These are phyloP conservation scores for Nicotiana sylvestris DNA, from an alignment of 257 asterid species.

Conservation along the genomic window DNA sequence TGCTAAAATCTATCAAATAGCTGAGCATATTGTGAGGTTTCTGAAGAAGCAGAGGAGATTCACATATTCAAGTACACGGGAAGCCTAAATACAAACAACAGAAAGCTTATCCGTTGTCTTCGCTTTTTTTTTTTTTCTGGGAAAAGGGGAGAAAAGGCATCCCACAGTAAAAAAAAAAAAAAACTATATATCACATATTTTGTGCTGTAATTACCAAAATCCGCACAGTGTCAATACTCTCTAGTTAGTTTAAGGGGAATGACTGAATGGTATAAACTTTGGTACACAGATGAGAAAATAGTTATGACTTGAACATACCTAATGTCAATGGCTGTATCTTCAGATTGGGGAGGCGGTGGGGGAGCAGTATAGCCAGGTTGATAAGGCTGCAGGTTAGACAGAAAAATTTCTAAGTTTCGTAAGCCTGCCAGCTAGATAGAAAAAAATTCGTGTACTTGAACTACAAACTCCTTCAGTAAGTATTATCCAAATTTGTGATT, in stretches of 20 bases:
- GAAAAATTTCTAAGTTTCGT: not conserved
- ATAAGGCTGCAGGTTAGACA: slow-evolving; percentile 32
- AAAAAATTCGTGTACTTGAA: not conserved
- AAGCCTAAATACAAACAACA: not conserved
- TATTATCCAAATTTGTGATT: not conserved
- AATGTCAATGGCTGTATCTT: slow-evolving; percentile 36
- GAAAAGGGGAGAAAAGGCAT: not conserved
- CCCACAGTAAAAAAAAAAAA: not conserved
- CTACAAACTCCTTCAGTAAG: slow-evolving; percentile 4
- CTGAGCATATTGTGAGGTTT: not conserved
- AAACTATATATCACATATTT: not conserved
- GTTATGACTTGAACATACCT: slow-evolving; percentile 22
- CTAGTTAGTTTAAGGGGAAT: not conserved
- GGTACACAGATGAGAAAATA: too few relatives aligned
- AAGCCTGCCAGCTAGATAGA: not conserved
- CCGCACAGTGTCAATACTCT: not conserved
- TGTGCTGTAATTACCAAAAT: not conserved
- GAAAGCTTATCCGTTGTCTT: not conserved
- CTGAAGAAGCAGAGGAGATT: not conserved
- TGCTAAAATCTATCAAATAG: not conserved
- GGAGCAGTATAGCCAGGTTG: slow-evolving; percentile 54
- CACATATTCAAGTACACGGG: not conserved
- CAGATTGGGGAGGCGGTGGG: slow-evolving; percentile 26
- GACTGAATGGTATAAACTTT: not conserved
- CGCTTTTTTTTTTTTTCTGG: not conserved